phyloP scores from a whole-genome alignment of 1,139 yeast genomes.

The Yamadazyma diospyri region DNA sequence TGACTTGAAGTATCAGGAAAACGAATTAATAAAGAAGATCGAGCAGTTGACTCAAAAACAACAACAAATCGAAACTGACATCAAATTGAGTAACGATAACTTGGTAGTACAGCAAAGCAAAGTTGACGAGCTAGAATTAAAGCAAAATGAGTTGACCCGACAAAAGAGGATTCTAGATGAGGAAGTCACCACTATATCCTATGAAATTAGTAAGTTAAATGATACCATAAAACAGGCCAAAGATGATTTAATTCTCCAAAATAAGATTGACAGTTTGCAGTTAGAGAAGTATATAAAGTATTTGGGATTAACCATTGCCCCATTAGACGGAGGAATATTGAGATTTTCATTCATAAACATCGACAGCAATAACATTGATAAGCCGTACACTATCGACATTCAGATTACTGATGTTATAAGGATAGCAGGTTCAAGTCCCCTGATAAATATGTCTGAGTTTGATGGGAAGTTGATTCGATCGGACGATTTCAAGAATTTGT shows the following conservation, averaged over 20 bases:
- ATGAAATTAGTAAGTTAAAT: conserved; percentile 19
- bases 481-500: conserved; percentile 36
- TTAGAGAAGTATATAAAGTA: conserved; percentile 42
- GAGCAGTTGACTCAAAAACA: conserved; percentile 18
- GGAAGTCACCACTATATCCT: conserved; percentile 25
- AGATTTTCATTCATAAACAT: conserved; percentile 41
- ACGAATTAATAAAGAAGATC: conserved; percentile 23
- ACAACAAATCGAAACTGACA: conserved; percentile 19
- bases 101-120: conserved; percentile 24
- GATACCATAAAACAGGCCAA: conserved; percentile 17
- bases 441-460: conserved; percentile 18
- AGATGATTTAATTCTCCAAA: conserved; percentile 26
- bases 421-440: conserved; percentile 30
- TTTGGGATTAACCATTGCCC: conserved; percentile 45
- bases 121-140: conserved; percentile 25
- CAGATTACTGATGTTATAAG: conserved; percentile 36
- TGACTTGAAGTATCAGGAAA: conserved; percentile 27
- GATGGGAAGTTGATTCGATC: conserved; percentile 32
- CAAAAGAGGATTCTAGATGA: conserved; percentile 23
- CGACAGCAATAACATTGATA: conserved; percentile 36
- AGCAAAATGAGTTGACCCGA: conserved; percentile 19
- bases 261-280: conserved; percentile 36
- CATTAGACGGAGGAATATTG: conserved; percentile 32
- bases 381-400: conserved; percentile 36
- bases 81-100: conserved; percentile 16